Conservation (phyloP, 495 filamentous ascomycete species). For the Stereocaulon alpinum region DNA sequence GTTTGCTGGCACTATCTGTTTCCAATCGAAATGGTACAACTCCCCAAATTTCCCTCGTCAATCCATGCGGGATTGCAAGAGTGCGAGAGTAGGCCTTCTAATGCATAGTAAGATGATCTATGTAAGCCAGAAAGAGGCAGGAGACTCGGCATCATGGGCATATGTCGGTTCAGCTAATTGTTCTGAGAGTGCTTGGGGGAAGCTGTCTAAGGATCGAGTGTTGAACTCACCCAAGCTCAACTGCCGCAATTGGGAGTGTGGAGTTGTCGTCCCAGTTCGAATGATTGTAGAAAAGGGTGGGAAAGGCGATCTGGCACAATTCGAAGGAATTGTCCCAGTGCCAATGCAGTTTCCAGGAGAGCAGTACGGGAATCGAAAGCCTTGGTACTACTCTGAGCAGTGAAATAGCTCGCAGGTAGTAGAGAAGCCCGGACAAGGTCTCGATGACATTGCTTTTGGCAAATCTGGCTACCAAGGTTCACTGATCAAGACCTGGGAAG, state of each 20-base stretch:
- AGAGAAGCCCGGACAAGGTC: too few relatives aligned
- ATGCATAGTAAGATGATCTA: slow-evolving; percentile 88
- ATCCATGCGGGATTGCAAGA: slow-evolving; percentile 66
- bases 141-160: slow-evolving; percentile 45
- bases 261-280: slow-evolving; percentile 56
- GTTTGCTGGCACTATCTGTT: slow-evolving; percentile 72
- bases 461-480: too few relatives aligned
- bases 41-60: slow-evolving; percentile 53
- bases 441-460: too few relatives aligned
- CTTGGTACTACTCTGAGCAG: slow-evolving; percentile 20
- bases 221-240: slow-evolving; percentile 62
- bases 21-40: slow-evolving; percentile 58
- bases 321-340: slow-evolving; percentile 51
- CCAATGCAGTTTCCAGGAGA: slow-evolving; percentile 59
- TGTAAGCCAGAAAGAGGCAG: slow-evolving; percentile 41
- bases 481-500: too few relatives aligned
- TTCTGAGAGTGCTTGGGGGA: slow-evolving; percentile 88
- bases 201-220: slow-evolving; percentile 52
- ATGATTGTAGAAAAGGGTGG: slow-evolving; percentile 14
- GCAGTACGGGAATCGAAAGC: slow-evolving; percentile 29
- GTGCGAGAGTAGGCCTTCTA: slow-evolving; percentile 52
- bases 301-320: slow-evolving; percentile 28
- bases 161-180: slow-evolving; percentile 92
- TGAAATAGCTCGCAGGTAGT: not conserved
- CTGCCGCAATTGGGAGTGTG: slow-evolving; percentile 94